A percentile compares a stretch with the other conserved stretches of the same genome.
Evolutionary conservation across 257 asterid genomes (phyloP).

Genomic region (Agastache rugosa): DNA sequence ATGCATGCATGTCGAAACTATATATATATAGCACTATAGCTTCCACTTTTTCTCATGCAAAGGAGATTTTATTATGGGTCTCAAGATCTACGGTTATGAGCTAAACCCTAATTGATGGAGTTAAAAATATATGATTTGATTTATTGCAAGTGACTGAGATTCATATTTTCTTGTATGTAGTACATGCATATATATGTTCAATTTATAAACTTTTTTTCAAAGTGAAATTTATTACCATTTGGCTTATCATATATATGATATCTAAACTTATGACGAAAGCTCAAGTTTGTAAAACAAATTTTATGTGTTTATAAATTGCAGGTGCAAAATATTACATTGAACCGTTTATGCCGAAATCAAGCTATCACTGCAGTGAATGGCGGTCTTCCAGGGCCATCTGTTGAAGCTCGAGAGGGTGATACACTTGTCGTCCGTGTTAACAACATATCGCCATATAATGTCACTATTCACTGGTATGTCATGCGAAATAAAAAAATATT

Average conservation of each 20-base stretch:
- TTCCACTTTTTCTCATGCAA: neutral
- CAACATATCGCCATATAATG: conserved; percentile 62
- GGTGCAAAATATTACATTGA: conserved; percentile 59
- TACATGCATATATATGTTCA: no score
- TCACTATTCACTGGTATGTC: conserved; percentile 72
- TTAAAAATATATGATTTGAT: neutral
- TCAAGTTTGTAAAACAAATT: no score
- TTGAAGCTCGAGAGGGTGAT: conserved; percentile 66
- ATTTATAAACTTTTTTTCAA: no score
- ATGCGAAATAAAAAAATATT: neutral
- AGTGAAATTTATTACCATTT: no score
- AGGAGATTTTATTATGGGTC: neutral
- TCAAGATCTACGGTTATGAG: neutral
- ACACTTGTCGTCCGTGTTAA: conserved; percentile 59
- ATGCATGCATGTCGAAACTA: no score
- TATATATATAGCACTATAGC: neutral
- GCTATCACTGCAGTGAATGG: conserved; percentile 71
- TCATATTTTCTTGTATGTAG: no score
- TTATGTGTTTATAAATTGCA: conserved; percentile 33
- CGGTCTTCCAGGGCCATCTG: conserved; percentile 69
- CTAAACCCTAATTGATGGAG: neutral
- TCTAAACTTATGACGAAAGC: neutral
- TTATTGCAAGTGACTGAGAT: no score
- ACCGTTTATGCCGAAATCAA: conserved; percentile 57
- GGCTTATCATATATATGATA: no score